A percentile compares a stretch with the other conserved stretches of the same genome.
Evolutionary conservation across 352 stramenopile genomes (phyloP).

Genomic region (Sclerospora graminicola): DNA sequence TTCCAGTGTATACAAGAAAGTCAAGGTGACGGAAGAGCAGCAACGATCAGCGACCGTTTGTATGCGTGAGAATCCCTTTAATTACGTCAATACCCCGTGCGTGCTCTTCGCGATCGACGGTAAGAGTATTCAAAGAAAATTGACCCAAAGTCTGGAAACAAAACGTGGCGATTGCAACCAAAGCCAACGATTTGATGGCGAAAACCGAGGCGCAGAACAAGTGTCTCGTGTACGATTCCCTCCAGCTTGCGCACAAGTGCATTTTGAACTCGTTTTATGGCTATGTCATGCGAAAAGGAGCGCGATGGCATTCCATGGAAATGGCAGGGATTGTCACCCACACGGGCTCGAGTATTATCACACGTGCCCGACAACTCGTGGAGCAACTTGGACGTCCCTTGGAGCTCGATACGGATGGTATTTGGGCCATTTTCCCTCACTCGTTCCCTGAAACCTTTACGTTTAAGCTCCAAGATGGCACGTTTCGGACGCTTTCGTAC

Average conservation of each 20-base stretch:
- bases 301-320: slow-evolving; percentile 98
- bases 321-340: slow-evolving; percentile 99
- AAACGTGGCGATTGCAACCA: slow-evolving; percentile 66
- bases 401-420: slow-evolving; percentile 99
- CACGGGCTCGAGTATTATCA: slow-evolving; percentile 98
- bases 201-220: slow-evolving; percentile 87
- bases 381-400: slow-evolving; percentile 94
- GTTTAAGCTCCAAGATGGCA: slow-evolving; percentile 71
- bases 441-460: slow-evolving; percentile 97
- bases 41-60: slow-evolving; percentile 94
- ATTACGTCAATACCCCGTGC: slow-evolving; percentile 99
- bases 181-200: slow-evolving; percentile 64
- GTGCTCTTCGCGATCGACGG: slow-evolving; percentile 96
- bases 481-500: slow-evolving; percentile 91
- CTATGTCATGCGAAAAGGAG: slow-evolving; percentile 99
- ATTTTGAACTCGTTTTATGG: slow-evolving; percentile 99
- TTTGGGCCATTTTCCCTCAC: slow-evolving; percentile 98
- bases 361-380: slow-evolving; percentile 87
- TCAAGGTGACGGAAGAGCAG: slow-evolving; percentile 93
- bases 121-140: slow-evolving; percentile 99
- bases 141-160: slow-evolving; percentile 95
- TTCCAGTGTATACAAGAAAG: slow-evolving; percentile 96
- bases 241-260: slow-evolving; percentile 99
- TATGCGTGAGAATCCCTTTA: slow-evolving; percentile 99
- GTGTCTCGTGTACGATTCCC: slow-evolving; percentile 93